phyloP scores from a whole-genome alignment of 768 basidiomycete species.

The Amanita brunnescens region DNA sequence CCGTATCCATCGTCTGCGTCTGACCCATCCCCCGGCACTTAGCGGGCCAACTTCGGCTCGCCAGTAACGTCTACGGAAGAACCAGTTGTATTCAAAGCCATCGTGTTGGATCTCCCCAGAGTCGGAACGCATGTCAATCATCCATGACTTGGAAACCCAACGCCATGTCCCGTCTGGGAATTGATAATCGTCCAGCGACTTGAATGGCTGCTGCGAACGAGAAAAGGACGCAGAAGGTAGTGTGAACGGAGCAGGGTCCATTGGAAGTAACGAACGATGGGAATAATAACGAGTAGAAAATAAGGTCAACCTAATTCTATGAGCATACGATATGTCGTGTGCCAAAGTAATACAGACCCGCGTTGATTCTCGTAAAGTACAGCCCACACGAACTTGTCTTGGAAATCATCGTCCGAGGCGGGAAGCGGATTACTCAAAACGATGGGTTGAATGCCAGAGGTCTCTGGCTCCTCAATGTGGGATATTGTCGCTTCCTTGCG shows the following conservation, averaged over 20 bases:
- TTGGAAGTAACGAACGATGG: slow-evolving; percentile 54
- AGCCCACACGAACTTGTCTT: slow-evolving; percentile 67
- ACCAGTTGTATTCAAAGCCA: slow-evolving; percentile 83
- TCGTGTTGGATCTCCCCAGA: slow-evolving; percentile 70
- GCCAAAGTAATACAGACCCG: slow-evolving; percentile 32
- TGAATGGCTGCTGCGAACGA: slow-evolving; percentile 41
- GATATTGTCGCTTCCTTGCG: background rate
- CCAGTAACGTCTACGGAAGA: slow-evolving; percentile 63
- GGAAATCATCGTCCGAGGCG: slow-evolving; percentile 20
- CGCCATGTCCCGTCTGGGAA: slow-evolving; percentile 75
- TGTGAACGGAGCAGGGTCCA: slow-evolving; percentile 70
- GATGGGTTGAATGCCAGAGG: slow-evolving; percentile 16
- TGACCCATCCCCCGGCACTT: slow-evolving; percentile 65
- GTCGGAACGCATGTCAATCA: slow-evolving; percentile 83
- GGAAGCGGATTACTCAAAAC: slow-evolving; percentile 21
- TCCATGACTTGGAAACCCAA: slow-evolving; percentile 76
- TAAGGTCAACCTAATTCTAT: slow-evolving; percentile 40
- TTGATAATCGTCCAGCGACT: slow-evolving; percentile 55
- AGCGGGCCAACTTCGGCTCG: slow-evolving; percentile 48
- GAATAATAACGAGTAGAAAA: slow-evolving; percentile 74
- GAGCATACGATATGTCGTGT: background rate
- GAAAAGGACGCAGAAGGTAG: slow-evolving; percentile 34
- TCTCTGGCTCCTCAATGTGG: background rate
- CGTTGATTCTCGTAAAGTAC: slow-evolving; percentile 77
- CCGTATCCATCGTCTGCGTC: slow-evolving; percentile 74